Conservation (phyloP, 257 asterid species). For the Handroanthus guayacan region DNA sequence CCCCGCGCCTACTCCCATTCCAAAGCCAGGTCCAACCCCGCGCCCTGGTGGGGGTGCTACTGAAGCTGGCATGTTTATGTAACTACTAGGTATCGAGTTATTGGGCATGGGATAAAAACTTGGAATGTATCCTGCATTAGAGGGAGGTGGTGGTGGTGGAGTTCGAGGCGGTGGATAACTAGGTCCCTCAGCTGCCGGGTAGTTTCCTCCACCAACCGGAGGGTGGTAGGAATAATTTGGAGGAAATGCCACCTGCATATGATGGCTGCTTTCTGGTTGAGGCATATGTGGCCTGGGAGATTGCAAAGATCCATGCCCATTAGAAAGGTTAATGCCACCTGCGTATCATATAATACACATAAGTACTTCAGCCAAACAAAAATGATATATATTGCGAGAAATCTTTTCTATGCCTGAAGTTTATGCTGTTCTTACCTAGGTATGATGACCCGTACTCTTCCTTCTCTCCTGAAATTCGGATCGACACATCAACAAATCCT, state of each 20-base stretch:
- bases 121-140: conserved; percentile 65
- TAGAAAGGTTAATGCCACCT: conserved; percentile 56
- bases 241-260: conserved; percentile 41
- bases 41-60: conserved; percentile 50
- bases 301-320: conserved; percentile 42
- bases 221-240: conserved; percentile 47
- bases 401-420: background rate
- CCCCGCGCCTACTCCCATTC: conserved; percentile 76
- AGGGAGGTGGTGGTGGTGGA: conserved; percentile 58
- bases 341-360: conserved; percentile 21
- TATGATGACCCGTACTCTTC: conserved; percentile 56
- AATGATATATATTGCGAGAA: background rate
- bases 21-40: conserved; percentile 60
- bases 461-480: conserved; percentile 64
- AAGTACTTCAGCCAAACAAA: background rate
- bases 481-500: conserved; percentile 78
- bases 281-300: conserved; percentile 40
- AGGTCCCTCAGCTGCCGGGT: conserved; percentile 30
- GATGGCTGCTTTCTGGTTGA: conserved; percentile 45
- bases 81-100: conserved; percentile 48
- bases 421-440: conserved; percentile 31
- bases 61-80: conserved; percentile 58
- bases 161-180: conserved; percentile 42
- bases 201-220: conserved; percentile 35
- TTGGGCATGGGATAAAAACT: conserved; percentile 53